Conservation (phyloP, 345 rosid genomes). For the Erodium maritimum region DNA sequence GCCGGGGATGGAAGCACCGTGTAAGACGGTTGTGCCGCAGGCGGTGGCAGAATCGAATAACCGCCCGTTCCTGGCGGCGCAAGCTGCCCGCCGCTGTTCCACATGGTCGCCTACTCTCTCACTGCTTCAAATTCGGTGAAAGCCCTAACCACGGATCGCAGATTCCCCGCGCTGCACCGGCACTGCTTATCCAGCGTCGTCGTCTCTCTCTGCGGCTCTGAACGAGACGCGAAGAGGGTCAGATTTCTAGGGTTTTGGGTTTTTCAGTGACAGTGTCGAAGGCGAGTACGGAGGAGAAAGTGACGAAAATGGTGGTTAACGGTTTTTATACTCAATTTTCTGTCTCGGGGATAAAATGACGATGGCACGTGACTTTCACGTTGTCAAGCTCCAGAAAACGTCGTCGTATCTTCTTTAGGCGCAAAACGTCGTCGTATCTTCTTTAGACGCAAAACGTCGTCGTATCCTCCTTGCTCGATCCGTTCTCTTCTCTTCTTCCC, state of each 20-base stretch:
- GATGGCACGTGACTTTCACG: constrained; percentile 5
- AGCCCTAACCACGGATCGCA: background rate
- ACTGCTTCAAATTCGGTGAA: background rate
- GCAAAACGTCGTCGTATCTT: too few relatives aligned
- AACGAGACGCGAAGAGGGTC: background rate
- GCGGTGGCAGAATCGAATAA: constrained; percentile 48
- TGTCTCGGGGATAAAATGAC: constrained; percentile 1
- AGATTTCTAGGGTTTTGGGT: background rate
- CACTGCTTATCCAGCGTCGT: background rate
- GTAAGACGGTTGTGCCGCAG: constrained; percentile 79
- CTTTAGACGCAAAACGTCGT: background rate
- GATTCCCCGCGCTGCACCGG: background rate
- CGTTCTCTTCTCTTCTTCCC: background rate
- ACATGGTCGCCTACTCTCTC: constrained; percentile 13
- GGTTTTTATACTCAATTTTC: background rate
- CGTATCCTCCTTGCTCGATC: background rate
- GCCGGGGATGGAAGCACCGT: constrained; percentile 53
- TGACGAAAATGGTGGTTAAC: background rate
- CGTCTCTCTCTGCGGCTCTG: background rate
- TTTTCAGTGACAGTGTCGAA: background rate
- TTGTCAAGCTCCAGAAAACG: background rate
- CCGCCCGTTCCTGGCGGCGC: constrained; percentile 87
- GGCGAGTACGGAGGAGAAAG: background rate
- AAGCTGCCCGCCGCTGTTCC: constrained; percentile 29
- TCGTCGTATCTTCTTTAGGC: background rate